Conservation (phyloP, 108 stramenopile genomes). For the Fragilaria crotonensis region DNA sequence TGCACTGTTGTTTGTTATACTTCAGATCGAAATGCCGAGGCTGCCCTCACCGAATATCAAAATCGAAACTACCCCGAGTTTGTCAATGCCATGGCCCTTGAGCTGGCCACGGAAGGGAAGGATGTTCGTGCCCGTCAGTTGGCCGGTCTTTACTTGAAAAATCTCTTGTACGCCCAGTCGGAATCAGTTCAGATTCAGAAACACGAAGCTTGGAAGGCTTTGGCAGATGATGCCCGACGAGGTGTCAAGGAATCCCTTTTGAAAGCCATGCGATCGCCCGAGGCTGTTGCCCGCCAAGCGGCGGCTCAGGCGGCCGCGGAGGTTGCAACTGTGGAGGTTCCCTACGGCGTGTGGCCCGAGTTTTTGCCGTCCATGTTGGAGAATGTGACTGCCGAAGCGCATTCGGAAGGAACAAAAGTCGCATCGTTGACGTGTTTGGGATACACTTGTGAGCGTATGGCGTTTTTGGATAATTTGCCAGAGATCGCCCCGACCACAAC, state of each 20-base stretch:
- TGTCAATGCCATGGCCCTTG: conserved; percentile 34
- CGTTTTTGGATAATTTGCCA: conserved; percentile 36
- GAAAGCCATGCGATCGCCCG: conserved; percentile 45
- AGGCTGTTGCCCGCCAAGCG: conserved; percentile 50
- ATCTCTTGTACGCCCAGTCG: conserved; percentile 59
- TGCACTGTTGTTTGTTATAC: no score
- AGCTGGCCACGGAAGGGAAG: conserved; percentile 59
- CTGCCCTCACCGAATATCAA: conserved; percentile 25
- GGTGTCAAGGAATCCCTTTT: conserved; percentile 58
- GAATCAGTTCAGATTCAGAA: conserved; percentile 52
- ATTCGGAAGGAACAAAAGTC: conserved; percentile 66
- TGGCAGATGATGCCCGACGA: conserved; percentile 36
- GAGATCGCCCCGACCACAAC: conserved; percentile 76
- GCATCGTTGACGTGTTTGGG: conserved; percentile 91
- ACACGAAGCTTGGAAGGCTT: conserved; percentile 58
- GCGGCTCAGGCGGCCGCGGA: conserved; percentile 82
- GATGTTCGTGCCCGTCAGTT: conserved; percentile 57
- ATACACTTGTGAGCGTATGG: conserved; percentile 87
- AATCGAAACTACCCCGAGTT: conserved; percentile 32
- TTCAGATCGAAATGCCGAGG: conserved; percentile 16
- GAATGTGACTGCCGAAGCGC: conserved; percentile 45
- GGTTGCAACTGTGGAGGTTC: conserved; percentile 80
- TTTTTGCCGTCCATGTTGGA: conserved; percentile 71
- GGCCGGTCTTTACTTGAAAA: conserved; percentile 84
- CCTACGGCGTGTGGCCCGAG: conserved; percentile 80